These are phyloP conservation scores for Penicillium silybi DNA, from an alignment of 495 filamentous ascomycete genomes.

Conservation along the genomic window DNA sequence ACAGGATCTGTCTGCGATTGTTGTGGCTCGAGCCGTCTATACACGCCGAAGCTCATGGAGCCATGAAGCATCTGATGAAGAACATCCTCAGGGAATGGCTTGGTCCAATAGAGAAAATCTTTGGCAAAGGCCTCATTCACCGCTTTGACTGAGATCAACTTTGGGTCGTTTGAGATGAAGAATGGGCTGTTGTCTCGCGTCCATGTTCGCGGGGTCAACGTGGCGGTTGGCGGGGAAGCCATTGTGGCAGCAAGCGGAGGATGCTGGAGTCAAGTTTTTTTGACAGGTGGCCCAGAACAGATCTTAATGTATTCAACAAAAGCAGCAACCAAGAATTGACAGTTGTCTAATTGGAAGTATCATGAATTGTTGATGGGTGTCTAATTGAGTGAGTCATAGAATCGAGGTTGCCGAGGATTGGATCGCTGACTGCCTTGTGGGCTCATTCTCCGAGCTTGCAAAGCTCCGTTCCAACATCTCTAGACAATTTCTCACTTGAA, in stretches of 20 bases:
- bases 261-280: background rate
- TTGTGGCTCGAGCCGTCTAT: conserved; percentile 17
- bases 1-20: background rate
- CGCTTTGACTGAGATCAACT: conserved; percentile 46
- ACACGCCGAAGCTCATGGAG: conserved; percentile 55
- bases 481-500: too few species aligned
- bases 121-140: conserved; percentile 48
- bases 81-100: conserved; percentile 34
- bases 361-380: background rate
- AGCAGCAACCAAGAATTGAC: background rate
- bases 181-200: conserved; percentile 28
- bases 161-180: conserved; percentile 49
- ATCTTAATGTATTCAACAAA: background rate
- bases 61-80: conserved; percentile 47
- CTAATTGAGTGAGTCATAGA: background rate
- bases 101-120: conserved; percentile 55
- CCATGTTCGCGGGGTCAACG: conserved; percentile 19
- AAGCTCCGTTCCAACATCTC: too few species aligned
- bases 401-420: background rate
- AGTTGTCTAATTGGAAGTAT: background rate
- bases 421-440: background rate
- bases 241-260: conserved; percentile 1
- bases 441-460: too few species aligned
- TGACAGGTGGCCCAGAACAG: background rate
- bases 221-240: conserved; percentile 16